Evolutionary conservation across 371 early-diverging fungal species (phyloP).

Genomic region (Paraphysoderma sedebokerense): DNA sequence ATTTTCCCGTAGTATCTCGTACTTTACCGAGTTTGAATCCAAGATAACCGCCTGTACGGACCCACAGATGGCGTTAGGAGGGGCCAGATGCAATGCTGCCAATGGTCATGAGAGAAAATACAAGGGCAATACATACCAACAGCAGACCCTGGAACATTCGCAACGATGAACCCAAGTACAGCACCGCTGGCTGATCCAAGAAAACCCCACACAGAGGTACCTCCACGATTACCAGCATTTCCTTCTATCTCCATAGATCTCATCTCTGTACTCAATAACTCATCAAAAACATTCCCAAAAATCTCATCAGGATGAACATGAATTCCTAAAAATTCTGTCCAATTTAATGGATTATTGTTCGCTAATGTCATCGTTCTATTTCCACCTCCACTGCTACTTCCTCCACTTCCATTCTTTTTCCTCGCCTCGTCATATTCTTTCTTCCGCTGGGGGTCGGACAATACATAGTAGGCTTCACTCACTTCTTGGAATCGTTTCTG

Average conservation of each 20-base stretch:
- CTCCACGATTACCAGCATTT: background rate
- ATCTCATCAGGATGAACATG: slow-evolving; percentile 19
- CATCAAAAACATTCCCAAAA: slow-evolving; percentile 42
- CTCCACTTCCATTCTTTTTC: background rate
- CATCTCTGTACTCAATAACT: slow-evolving; percentile 14
- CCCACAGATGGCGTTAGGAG: too few species aligned
- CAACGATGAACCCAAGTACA: slow-evolving; percentile 38
- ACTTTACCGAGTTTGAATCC: background rate
- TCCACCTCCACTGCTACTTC: background rate
- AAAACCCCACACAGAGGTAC: background rate
- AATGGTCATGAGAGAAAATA: too few species aligned
- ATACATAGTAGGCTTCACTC: slow-evolving; percentile 38
- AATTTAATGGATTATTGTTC: background rate
- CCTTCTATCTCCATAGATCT: background rate
- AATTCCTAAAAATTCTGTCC: background rate
- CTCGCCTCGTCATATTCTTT: slow-evolving; percentile 25
- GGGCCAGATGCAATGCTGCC: too few species aligned
- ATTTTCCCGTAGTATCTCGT: background rate
- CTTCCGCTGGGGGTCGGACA: slow-evolving; percentile 22
- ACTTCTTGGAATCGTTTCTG: slow-evolving; percentile 31
- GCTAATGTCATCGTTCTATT: background rate
- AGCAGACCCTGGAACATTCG: slow-evolving; percentile 31
- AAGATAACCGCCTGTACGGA: background rate
- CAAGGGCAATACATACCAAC: too few species aligned
- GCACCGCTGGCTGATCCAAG: slow-evolving; percentile 23